Base-by-base conservation (phyloP, 2,329 filamentous ascomycete species). In the Fusarium sp. region DNA sequence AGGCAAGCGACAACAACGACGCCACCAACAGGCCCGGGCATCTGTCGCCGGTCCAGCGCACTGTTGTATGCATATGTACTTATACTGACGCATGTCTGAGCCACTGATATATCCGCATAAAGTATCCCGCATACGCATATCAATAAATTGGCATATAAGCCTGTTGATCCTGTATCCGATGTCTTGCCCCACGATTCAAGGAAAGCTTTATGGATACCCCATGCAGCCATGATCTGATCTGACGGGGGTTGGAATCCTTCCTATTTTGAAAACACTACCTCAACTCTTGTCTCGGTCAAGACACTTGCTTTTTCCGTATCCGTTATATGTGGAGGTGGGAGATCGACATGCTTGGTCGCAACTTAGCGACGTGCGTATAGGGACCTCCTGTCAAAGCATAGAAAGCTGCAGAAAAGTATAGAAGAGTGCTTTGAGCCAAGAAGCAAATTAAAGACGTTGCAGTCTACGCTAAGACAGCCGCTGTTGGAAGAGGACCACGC, bases 21-120 rank as follows among this genome's bases (percentile, higher is more conserved):
- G 40, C 31, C 46, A 59, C 45, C 40, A 38, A 52, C 60, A 34
- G 15, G 20, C 23, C 30, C 50, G 38, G 47, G 28, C 12, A n/a
- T 38, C 16, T 16, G 8, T 18, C 23, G 42, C 16, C 11, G 13
- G 26, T n/a, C 47, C n/a, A 50, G 23, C 28, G 18, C 34, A 30
- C 23, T 9, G 37, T 28, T 30, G 30, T 30, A 11, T 28, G 41
- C 41, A 42, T 18, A 18, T 16, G 31, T 10, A 54, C n/a, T 23
- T 31, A 7, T 11, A 38, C 8, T 12, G 16, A 31, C 18, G 26
- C 16, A 33, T 28, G 10, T 23, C 13, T 16, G 16, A 12, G 10
- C 57, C 42, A 41, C 10, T 57, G 3, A 44, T 16, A 12, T 18
- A 20, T 6, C n/a, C 7, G 8, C 11, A 28, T 12, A 15, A 44